Base-by-base conservation (phyloP, 176 grass and related monocot species). In the Metroxylon sagu region DNA sequence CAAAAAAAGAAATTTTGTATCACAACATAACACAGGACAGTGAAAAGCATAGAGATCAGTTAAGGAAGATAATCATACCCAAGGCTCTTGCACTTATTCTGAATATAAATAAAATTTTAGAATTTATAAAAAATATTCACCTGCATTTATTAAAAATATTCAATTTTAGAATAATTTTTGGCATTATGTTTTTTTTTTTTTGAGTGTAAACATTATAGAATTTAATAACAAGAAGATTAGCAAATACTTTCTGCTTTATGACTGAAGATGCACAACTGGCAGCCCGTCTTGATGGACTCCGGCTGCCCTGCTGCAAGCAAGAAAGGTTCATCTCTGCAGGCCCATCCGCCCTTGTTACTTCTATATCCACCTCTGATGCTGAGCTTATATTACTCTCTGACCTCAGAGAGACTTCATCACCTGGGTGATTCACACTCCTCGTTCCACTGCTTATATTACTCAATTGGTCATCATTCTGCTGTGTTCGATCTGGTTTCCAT, bases 281-380 rank as follows among this genome's bases (percentile, higher is more conserved):
- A 43, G 50, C 39, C 65, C 35, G 71, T 29, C 54, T 70, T 55
- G 73, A 59, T 76, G 71, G 69, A 76, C 66, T 86, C 29, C 77
- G 65, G 68, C 60, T 80, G 58, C 69, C 77, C 61, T 67, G 78
- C 50, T 79, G 65, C 28, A 75, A 71, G 53, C 62, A 71, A 59
- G 71, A 62, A 63, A 69, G 50, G 16, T 78, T 83, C 54, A 76
- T 57, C 56, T 73, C 74, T 71, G 56, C 50, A 76, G 69, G 85
- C 74, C 70, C 85, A 59, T 91, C 73, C 65, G 67, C 63, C 62
- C 75, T 91, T 63, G 74, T 78, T 57, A 83, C 79, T 71, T 86
- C 79, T 60, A 58, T 55, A 74, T 80, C 87, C 54, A 88, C 58
- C 56, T 85, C 82, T 19, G 76, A 78, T 52, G 52, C 65, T 48